A percentile compares a stretch with the other conserved stretches of the same genome.
Evolutionary conservation across 768 basidiomycete species (phyloP).

Genomic region (Leccinum boreale): DNA sequence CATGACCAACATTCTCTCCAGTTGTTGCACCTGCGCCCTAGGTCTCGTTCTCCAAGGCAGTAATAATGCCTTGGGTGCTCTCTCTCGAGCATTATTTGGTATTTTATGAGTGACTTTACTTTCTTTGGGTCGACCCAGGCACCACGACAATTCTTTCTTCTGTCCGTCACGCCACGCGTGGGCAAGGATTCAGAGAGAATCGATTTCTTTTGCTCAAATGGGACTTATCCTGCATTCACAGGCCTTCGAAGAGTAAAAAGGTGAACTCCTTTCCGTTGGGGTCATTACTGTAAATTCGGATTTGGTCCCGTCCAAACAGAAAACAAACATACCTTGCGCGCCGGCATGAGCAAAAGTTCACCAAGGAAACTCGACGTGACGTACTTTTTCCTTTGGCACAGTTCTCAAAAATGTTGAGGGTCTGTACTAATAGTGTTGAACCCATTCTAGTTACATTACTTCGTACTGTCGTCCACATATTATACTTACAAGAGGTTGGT

Average conservation of each 20-base stretch:
- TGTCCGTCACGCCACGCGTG: constrained; percentile 99
- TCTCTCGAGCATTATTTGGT: too few species aligned
- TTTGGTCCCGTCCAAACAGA: constrained; percentile 85
- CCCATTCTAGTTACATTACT: constrained; percentile 2
- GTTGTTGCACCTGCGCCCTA: too few species aligned
- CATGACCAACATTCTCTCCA: too few species aligned
- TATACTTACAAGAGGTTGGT: constrained; percentile 5
- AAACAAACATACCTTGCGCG: constrained; percentile 78
- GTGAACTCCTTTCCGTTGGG: constrained; percentile 92
- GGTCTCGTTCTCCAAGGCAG: too few species aligned
- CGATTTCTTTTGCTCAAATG: constrained; percentile 81
- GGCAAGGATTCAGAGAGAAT: constrained; percentile 97
- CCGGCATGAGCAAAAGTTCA: too few species aligned
- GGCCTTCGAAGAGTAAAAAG: constrained; percentile 92
- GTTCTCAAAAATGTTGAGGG: too few species aligned
- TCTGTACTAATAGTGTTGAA: too few species aligned
- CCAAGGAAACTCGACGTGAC: too few species aligned
- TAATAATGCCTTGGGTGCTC: too few species aligned
- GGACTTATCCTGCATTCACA: constrained; percentile 97
- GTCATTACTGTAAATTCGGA: constrained; percentile 74
- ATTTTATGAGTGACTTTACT: too few species aligned
- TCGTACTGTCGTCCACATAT: constrained; percentile 8
- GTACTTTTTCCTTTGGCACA: too few species aligned
- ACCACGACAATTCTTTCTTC: constrained; percentile 71
- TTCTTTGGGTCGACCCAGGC: too few species aligned